A percentile compares a stretch with the other conserved stretches of the same genome.
Evolutionary conservation across 139 green algal genomes (phyloP).

Genomic region (Edaphochlamys debaryana): DNA sequence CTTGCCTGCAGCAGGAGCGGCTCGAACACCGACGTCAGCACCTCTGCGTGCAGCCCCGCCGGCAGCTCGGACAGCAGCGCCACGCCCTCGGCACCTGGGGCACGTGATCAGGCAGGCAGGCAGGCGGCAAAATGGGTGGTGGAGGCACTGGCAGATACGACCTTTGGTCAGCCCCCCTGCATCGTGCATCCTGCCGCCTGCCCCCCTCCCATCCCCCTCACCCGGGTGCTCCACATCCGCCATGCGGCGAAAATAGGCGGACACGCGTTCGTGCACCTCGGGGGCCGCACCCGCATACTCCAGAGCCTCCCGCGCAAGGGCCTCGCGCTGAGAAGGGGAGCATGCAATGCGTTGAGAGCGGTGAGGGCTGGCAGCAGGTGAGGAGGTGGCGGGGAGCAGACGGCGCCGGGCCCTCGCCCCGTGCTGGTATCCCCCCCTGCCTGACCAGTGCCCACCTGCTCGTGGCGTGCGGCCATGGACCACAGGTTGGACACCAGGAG

Average conservation of each 20-base stretch:
- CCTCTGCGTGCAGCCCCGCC: neutral
- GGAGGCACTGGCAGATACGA: no score
- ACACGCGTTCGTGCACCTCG: neutral
- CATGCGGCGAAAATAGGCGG: neutral
- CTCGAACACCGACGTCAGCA: constrained; percentile 1
- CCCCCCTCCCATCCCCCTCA: neutral
- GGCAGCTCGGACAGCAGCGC: constrained; percentile 15
- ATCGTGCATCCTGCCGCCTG: no score
- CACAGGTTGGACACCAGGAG: neutral
- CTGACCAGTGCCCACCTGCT: no score
- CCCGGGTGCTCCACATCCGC: neutral
- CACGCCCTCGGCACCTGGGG: constrained; percentile 18
- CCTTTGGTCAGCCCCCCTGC: no score
- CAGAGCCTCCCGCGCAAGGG: neutral
- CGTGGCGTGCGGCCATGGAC: neutral
- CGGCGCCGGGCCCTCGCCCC: no score
- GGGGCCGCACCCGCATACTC: neutral
- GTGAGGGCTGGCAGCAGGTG: no score
- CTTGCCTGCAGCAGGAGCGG: neutral
- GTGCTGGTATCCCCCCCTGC: no score
- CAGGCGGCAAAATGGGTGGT: no score
- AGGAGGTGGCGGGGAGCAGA: no score
- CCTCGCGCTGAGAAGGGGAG: neutral
- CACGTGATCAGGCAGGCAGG: neutral
- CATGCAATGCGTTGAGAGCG: no score